Percentiles rank a stretch among this genome's conserved stretches.
phyloP scores from a whole-genome alignment of 2,329 filamentous ascomycete species.

The Paecilomyces dactylethromorphus region DNA sequence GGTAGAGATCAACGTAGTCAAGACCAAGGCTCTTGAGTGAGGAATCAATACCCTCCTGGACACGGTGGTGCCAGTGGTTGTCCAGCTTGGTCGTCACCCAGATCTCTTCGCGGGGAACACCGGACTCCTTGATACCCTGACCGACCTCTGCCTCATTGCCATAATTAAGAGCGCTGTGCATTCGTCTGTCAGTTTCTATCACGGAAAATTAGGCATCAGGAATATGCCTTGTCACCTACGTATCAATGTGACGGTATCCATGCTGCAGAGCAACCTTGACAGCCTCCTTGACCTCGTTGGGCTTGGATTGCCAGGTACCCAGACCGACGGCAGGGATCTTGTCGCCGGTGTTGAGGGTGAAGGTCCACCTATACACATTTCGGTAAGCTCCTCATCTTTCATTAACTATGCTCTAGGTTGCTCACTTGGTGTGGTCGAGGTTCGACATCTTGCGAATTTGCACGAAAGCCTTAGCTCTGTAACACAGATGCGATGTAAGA shows the following conservation, averaged over 20 bases:
- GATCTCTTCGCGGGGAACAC: constrained; percentile 60
- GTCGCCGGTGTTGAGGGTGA: constrained; percentile 44
- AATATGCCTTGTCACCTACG: constrained; percentile 24
- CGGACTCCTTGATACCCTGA: constrained; percentile 57
- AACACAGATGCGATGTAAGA: constrained; percentile 2
- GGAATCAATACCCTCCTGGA: constrained; percentile 55
- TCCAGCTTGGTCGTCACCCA: constrained; percentile 66
- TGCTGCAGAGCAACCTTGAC: constrained; percentile 43
- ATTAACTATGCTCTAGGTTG: constrained; percentile 4
- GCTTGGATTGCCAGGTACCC: constrained; percentile 51
- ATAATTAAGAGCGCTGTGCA: constrained; percentile 40
- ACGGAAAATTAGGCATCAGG: background rate
- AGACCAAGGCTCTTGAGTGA: constrained; percentile 59
- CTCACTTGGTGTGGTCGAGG: constrained; percentile 23
- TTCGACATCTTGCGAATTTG: constrained; percentile 19
- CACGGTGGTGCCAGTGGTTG: constrained; percentile 58
- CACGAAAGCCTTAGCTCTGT: background rate
- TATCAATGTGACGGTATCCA: constrained; percentile 53
- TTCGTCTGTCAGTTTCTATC: constrained; percentile 1
- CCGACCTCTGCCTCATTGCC: constrained; percentile 63
- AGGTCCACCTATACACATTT: constrained; percentile 22
- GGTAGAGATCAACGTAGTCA: constrained; percentile 66
- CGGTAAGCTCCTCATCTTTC: background rate
- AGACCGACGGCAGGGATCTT: constrained; percentile 46
- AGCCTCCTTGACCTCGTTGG: constrained; percentile 45